These are phyloP conservation scores for Pythium rhizo-oryzae DNA, from an alignment of 352 stramenopile genomes.

Conservation along the genomic window DNA sequence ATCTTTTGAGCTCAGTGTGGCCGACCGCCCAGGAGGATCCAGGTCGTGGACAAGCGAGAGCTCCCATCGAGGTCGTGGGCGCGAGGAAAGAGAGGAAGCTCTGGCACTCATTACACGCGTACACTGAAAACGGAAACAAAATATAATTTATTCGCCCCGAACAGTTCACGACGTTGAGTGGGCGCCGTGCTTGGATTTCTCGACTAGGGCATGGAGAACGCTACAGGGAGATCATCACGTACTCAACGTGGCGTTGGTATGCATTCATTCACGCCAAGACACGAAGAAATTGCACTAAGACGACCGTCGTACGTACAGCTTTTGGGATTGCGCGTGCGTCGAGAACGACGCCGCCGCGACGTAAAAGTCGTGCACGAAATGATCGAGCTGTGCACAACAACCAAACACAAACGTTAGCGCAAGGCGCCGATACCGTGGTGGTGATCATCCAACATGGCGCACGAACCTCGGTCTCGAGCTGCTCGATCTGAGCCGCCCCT, in stretches of 20 bases:
- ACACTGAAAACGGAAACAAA: conserved; percentile 5
- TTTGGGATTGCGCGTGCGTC: conserved; percentile 42
- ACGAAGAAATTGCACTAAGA: background rate
- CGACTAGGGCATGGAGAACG: too few species aligned
- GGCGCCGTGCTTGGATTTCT: background rate
- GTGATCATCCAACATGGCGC: background rate
- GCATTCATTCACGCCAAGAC: too few species aligned
- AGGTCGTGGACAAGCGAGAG: background rate
- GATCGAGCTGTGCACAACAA: conserved; percentile 40
- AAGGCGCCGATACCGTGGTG: too few species aligned
- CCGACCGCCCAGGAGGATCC: background rate
- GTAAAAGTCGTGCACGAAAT: conserved; percentile 69
- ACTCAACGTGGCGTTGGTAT: background rate
- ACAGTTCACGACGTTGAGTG: background rate
- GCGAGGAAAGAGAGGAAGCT: background rate
- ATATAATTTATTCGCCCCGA: conserved; percentile 25
- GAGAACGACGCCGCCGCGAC: conserved; percentile 52
- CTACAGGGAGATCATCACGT: too few species aligned
- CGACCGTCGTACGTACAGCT: conserved; percentile 34
- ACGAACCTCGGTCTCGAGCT: conserved; percentile 34
- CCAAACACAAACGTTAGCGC: too few species aligned
- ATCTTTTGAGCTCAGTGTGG: conserved; percentile 47
- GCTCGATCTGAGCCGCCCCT: conserved; percentile 1
- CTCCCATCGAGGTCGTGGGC: too few species aligned
- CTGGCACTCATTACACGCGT: background rate